phyloP scores from a whole-genome alignment of 108 stramenopile genomes.

The Cyclotella atomus region DNA sequence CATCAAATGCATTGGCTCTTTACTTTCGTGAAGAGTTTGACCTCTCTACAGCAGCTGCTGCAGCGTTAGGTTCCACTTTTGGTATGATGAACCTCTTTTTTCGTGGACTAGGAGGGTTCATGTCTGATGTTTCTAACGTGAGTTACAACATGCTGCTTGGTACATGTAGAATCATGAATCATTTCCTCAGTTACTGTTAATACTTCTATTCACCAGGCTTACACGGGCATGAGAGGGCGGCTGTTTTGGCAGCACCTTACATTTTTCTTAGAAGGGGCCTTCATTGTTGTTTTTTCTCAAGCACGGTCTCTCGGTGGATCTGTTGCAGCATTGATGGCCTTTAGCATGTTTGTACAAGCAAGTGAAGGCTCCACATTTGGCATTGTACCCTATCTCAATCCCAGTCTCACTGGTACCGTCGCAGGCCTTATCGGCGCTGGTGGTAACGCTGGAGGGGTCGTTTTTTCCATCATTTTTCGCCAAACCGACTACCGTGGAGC shows the following conservation, averaged over 20 bases:
- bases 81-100: constrained; percentile 84
- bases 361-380: constrained; percentile 73
- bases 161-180: too few relatives aligned
- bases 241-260: constrained; percentile 54
- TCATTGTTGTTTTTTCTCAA: constrained; percentile 66
- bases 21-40: constrained; percentile 86
- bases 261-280: constrained; percentile 67
- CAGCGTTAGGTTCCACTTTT: constrained; percentile 78
- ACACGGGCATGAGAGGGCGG: constrained; percentile 79
- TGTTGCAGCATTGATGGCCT: constrained; percentile 66
- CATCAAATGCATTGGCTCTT: constrained; percentile 74
- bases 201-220: constrained; percentile 57
- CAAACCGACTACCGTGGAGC: constrained; percentile 54
- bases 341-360: constrained; percentile 80
- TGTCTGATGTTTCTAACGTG: constrained; percentile 59
- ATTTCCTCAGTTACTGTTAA: constrained; percentile 77
- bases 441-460: constrained; percentile 78
- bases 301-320: constrained; percentile 61
- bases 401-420: constrained; percentile 59
- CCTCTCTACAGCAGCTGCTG: constrained; percentile 73
- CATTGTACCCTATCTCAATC: constrained; percentile 65
- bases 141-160: too few relatives aligned
- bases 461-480: constrained; percentile 64
- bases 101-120: constrained; percentile 72
- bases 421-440: constrained; percentile 73